Base-by-base conservation (phyloP, 1,284 basidiomycete genomes). In the Lentinula novae-zelandiae region DNA sequence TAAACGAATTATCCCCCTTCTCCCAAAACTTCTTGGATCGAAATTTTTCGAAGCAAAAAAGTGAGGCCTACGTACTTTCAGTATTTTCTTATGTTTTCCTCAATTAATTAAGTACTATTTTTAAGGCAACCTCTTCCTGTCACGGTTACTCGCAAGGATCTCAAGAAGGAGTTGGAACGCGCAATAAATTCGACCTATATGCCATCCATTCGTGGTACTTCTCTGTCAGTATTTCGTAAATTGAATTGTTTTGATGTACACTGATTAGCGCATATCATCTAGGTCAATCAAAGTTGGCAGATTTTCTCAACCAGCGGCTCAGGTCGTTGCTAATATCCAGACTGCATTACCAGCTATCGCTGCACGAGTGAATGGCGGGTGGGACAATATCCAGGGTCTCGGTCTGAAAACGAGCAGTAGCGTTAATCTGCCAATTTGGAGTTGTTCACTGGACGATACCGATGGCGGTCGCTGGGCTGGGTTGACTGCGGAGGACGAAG, bases 41-140 rank as follows among this genome's bases (percentile, higher is more conserved):
- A 92, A 90, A 67, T 98, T 95, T 82, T 95, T 98, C 67, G 84
- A 93, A 22, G 92, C 94, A 0, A 98, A 98, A 76, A 99, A 98
- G 93, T 95, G 82, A 75, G 15, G 3, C 27, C 27, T 27, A 3
- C 27, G 3, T 27, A 27, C 10, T 12, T 39, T 49, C 33, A 54
- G 62, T 38, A 52, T 49, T 61, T 3, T 3, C 17, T 48, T 34
- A 10, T 36, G 40, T 39, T 12, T 20, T 42, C 9, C 3, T 27
- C 27, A 27, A 38, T 53, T 51, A 36, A 49, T 34, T 31, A n/a
- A 27, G 46, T 22, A 12, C 49, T 50, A 38, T 49, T n/a, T 34
- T 59, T 9, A 54, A 96, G 94, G 75, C 92, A 96, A 72, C 96
- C 96, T 2, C 92, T 98, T 54, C 93, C 96, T 1, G 95, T 98